Base-by-base conservation (phyloP, 768 basidiomycete genomes). In the Leccinum incarnatum region DNA sequence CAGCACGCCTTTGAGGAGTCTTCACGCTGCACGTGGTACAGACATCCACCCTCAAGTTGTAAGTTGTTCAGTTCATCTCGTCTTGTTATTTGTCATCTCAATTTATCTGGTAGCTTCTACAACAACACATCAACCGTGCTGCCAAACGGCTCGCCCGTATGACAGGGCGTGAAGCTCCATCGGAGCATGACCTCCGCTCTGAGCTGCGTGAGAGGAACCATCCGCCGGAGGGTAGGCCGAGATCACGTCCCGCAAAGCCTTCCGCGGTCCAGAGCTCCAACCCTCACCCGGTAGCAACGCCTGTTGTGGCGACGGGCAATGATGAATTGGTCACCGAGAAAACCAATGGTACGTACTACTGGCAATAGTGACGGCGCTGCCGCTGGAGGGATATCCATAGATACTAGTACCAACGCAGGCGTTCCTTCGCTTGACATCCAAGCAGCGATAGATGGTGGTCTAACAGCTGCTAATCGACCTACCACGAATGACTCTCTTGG, bases 51-150 rank as follows among this genome's bases (percentile, higher is more conserved):
- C 81, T 29, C 75, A 73, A 56, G 55, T 81, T 54, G 82, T 82
- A 56, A 42, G 81, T 70, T 40, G n/a, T 4, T 30, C n/a, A 21
- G 12, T 47, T 17, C 14, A 10, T 30, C 11, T 15, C 11, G 19
- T 49, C 11, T 21, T 15, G 5, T 36, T 15, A 14, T 30, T 46
- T 1, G 29, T 27, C 8, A 5, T 10, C 34, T 10, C 37, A 19
- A 49, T 54, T 47, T 15, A 19, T 14, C 14, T 48, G 30, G 19
- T 36, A 92, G 90, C 70, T 80, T 48, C 72, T 86, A 34, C 88
- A 91, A 70, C 89, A 87, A 71, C 79, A 85, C 65, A 81, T 88
- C 61, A 91, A 90, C 71, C 85, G 83, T 52, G 78, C 80, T 54
- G 74, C 82, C 55, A 79, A 78, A 57, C 87, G 89, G 54, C 79